These are phyloP conservation scores for Botrytis byssoidea DNA, from an alignment of 2,329 filamentous ascomycete genomes.

Conservation along the genomic window DNA sequence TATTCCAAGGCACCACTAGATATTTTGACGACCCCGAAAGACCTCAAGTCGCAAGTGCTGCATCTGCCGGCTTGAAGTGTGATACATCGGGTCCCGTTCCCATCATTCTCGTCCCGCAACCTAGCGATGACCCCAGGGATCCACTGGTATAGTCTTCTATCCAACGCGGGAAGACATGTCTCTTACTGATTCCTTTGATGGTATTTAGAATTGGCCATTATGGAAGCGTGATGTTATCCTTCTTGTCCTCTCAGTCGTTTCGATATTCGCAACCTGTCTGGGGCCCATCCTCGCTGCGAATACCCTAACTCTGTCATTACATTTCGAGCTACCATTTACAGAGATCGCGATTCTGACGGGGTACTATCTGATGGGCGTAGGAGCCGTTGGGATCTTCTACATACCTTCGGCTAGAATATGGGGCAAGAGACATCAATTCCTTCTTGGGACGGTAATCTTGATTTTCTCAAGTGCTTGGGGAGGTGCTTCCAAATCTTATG, in stretches of 20 bases:
- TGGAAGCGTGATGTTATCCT: slow-evolving; percentile 83
- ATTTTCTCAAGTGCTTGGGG: slow-evolving; percentile 77
- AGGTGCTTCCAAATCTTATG: slow-evolving; percentile 64
- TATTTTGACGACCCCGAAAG: slow-evolving; percentile 61
- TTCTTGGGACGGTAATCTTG: slow-evolving; percentile 73
- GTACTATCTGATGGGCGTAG: slow-evolving; percentile 82
- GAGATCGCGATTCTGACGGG: slow-evolving; percentile 79
- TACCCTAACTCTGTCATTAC: slow-evolving; percentile 71
- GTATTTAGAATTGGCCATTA: slow-evolving; percentile 72
- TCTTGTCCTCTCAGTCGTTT: slow-evolving; percentile 71
- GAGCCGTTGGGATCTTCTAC: slow-evolving; percentile 77
- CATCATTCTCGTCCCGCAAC: slow-evolving; percentile 86
- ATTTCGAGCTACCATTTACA: slow-evolving; percentile 67
- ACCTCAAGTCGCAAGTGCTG: slow-evolving; percentile 44
- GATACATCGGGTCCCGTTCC: slow-evolving; percentile 64
- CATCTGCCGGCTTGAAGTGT: slow-evolving; percentile 62
- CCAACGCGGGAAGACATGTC: slow-evolving; percentile 5
- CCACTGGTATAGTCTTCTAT: slow-evolving; percentile 58
- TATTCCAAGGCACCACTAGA: slow-evolving; percentile 54
- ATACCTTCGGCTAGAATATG: slow-evolving; percentile 86
- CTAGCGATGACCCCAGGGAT: slow-evolving; percentile 87
- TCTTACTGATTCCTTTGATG: slow-evolving; percentile 21
- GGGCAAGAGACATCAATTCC: slow-evolving; percentile 87
- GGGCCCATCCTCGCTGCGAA: slow-evolving; percentile 87
- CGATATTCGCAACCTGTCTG: slow-evolving; percentile 80